Evolutionary conservation across 1,284 basidiomycete species (phyloP).

Genomic region (Malassezia furfur): DNA sequence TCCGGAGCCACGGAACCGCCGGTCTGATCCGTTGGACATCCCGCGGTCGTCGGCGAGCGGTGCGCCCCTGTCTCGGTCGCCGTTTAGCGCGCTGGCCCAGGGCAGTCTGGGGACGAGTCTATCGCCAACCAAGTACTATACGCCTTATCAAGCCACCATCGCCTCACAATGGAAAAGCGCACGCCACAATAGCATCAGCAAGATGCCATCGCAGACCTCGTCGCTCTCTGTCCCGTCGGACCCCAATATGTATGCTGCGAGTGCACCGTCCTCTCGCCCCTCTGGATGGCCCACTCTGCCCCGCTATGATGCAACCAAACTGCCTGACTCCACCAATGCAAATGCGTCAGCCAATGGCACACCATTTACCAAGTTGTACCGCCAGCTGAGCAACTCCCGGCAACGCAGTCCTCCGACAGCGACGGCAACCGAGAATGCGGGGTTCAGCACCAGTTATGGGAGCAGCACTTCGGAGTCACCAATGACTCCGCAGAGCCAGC

Average conservation of each 20-base stretch:
- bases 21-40: neutral
- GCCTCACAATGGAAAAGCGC: constrained; percentile 1
- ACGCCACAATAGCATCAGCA: neutral
- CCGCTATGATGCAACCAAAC: neutral
- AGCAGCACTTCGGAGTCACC: neutral
- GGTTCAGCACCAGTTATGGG: neutral
- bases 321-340: neutral
- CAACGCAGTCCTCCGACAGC: neutral
- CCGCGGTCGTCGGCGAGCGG: neutral
- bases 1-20: neutral
- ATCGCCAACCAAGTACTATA: neutral
- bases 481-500: neutral
- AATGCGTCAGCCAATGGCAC: neutral
- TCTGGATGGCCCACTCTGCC: neutral
- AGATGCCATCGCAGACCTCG: neutral
- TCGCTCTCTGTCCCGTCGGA: no score
- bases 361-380: constrained; percentile 2
- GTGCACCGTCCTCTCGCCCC: neutral
- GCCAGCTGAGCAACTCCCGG: constrained; percentile 1
- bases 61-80: neutral
- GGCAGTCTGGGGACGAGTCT: neutral
- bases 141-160: neutral
- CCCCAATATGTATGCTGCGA: neutral
- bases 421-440: neutral
- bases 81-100: neutral